Evolutionary conservation across 1,139 yeast genomes (phyloP).

Genomic region (Geotrichum klebahnii): DNA sequence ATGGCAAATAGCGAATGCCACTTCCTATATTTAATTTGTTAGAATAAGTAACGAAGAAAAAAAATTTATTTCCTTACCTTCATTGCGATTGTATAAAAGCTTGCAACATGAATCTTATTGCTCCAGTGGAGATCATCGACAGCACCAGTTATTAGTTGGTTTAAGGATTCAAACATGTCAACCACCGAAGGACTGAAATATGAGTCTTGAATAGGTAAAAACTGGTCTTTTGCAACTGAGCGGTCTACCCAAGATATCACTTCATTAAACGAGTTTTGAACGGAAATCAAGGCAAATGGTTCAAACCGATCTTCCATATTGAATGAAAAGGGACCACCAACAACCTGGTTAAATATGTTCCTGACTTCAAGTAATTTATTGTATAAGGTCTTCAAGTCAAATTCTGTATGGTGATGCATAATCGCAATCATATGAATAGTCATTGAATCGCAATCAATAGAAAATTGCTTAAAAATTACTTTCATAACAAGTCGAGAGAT

Average conservation of each 20-base stretch:
- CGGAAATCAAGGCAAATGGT: conserved; percentile 56
- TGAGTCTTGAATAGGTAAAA: conserved; percentile 46
- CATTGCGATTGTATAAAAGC: conserved; percentile 54
- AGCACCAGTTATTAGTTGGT: conserved; percentile 53
- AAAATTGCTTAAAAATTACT: conserved; percentile 56
- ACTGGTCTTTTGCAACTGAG: conserved; percentile 54
- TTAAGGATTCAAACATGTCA: conserved; percentile 63
- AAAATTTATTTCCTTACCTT: conserved; percentile 32
- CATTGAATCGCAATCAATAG: conserved; percentile 61
- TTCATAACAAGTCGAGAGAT: conserved; percentile 57
- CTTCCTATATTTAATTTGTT: conserved; percentile 38
- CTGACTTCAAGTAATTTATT: conserved; percentile 54
- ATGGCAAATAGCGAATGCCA: conserved; percentile 56
- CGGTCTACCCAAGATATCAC: conserved; percentile 51
- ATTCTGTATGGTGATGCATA: conserved; percentile 40
- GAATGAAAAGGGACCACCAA: conserved; percentile 46
- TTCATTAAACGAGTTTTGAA: conserved; percentile 50
- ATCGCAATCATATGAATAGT: conserved; percentile 50
- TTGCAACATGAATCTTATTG: conserved; percentile 57
- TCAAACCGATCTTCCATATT: conserved; percentile 60
- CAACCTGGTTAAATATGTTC: conserved; percentile 52
- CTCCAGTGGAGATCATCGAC: conserved; percentile 60
- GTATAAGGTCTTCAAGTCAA: conserved; percentile 59
- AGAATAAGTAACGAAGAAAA: conserved; percentile 1
- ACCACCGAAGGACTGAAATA: conserved; percentile 55